A percentile compares a stretch with the other conserved stretches of the same genome.
These are phyloP conservation scores for Plasmopara viticola DNA, from an alignment of 352 stramenopile genomes.

Conservation along the genomic window DNA sequence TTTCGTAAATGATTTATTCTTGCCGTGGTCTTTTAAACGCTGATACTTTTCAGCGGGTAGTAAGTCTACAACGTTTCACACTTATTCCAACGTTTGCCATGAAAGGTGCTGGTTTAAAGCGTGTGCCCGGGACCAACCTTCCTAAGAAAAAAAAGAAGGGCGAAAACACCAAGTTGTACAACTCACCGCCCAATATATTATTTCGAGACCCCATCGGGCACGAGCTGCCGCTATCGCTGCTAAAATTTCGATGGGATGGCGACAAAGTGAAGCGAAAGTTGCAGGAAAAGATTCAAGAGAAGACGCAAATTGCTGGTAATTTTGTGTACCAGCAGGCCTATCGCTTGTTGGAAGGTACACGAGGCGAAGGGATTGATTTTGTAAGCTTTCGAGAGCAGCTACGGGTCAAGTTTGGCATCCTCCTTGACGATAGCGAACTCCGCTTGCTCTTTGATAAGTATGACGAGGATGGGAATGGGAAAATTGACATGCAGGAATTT, in stretches of 20 bases:
- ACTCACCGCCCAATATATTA: constrained; percentile 43
- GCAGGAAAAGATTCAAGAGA: constrained; percentile 83
- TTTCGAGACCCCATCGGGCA: constrained; percentile 65
- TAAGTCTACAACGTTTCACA: too few species aligned
- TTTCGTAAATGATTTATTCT: neutral
- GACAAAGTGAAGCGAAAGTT: constrained; percentile 79
- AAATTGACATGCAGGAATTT: constrained; percentile 80
- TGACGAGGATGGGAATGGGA: constrained; percentile 72
- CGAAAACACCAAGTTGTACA: constrained; percentile 27
- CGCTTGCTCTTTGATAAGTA: constrained; percentile 82
- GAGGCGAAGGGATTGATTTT: constrained; percentile 76
- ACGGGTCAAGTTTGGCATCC: constrained; percentile 73
- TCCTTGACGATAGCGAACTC: constrained; percentile 64
- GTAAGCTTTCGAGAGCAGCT: constrained; percentile 68
- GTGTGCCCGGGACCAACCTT: constrained; percentile 7
- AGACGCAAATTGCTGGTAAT: constrained; percentile 77
- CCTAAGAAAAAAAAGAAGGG: constrained; percentile 24
- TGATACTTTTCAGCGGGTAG: neutral
- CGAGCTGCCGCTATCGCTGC: constrained; percentile 47
- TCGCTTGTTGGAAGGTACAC: constrained; percentile 61
- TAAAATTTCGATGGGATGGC: constrained; percentile 70
- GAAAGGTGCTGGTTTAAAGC: constrained; percentile 42
- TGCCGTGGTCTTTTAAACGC: neutral
- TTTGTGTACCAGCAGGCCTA: constrained; percentile 86
- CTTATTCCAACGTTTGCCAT: constrained; percentile 7